Percentiles rank a stretch among this genome's conserved stretches.
These are phyloP conservation scores for Hymenoscyphus fraxineus DNA, from an alignment of 2,329 filamentous ascomycete species.

Conservation along the genomic window DNA sequence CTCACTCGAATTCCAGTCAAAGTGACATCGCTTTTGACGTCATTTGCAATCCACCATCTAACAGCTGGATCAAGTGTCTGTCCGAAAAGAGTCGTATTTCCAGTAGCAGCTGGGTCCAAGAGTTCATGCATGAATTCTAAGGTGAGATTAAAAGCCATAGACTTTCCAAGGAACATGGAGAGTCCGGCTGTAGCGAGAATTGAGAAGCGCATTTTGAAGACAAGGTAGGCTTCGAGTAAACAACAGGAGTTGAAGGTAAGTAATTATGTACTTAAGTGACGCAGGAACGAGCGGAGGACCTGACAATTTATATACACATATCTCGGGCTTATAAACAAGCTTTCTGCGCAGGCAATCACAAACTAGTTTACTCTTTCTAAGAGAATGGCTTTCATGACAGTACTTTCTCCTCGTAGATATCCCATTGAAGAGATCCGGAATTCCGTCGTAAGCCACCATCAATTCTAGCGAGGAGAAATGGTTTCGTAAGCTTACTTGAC, in stretches of 20 bases:
- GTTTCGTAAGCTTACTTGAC: neutral
- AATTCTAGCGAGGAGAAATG: neutral
- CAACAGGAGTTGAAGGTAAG: neutral
- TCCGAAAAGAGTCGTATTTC: neutral
- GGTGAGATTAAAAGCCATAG: neutral
- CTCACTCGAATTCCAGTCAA: neutral
- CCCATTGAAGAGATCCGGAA: neutral
- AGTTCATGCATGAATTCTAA: neutral
- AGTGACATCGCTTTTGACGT: neutral
- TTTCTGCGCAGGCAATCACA: neutral
- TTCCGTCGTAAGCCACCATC: neutral
- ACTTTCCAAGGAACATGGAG: neutral
- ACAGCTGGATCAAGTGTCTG: neutral
- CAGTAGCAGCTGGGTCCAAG: neutral
- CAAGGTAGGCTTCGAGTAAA: neutral
- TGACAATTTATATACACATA: neutral
- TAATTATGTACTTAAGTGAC: neutral
- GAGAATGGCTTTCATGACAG: neutral
- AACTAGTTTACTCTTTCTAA: neutral
- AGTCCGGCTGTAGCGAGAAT: neutral
- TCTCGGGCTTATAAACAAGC: neutral
- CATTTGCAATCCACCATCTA: neutral
- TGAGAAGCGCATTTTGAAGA: neutral
- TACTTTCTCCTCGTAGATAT: neutral
- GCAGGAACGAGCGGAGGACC: neutral